A percentile compares a stretch with the other conserved stretches of the same genome.
Evolutionary conservation across 805 yeast genomes (phyloP).

Genomic region (Ogataea polymorpha): DNA sequence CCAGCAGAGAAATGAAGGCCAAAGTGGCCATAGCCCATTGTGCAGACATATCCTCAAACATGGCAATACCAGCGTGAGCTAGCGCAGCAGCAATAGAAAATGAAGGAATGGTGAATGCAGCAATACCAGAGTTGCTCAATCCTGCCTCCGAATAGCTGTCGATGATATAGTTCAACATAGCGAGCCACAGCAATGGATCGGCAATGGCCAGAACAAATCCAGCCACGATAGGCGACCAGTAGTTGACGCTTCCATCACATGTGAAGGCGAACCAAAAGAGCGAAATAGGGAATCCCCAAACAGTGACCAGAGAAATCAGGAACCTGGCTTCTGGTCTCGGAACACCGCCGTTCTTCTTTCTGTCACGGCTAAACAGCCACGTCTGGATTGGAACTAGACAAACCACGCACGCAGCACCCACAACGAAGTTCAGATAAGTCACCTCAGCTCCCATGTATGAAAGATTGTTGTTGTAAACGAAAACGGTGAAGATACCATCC

Average conservation of each 20-base stretch:
- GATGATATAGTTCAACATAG: conserved; percentile 34
- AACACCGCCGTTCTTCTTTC: conserved; percentile 32
- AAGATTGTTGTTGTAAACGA: conserved; percentile 33
- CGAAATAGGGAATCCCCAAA: conserved; percentile 37
- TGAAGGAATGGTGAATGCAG: conserved; percentile 37
- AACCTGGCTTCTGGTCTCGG: conserved; percentile 37
- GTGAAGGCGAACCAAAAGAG: conserved; percentile 37
- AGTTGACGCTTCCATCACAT: conserved; percentile 29
- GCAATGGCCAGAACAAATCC: conserved; percentile 32
- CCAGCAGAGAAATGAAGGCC: conserved; percentile 33
- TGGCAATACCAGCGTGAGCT: conserved; percentile 38
- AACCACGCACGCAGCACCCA: conserved; percentile 31
- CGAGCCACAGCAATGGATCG: conserved; percentile 36
- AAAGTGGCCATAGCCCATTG: conserved; percentile 35
- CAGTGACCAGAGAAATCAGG: conserved; percentile 30
- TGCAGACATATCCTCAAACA: conserved; percentile 36
- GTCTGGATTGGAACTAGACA: conserved; percentile 33
- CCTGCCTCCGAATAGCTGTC: conserved; percentile 35
- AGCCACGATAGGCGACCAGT: conserved; percentile 36
- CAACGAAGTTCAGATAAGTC: conserved; percentile 35
- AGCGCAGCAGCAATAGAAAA: conserved; percentile 35
- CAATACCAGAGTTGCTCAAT: conserved; percentile 34
- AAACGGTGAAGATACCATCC: conserved; percentile 36
- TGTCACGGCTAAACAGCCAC: conserved; percentile 29
- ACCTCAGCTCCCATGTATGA: conserved; percentile 32